Evolutionary conservation across 139 green algal species (phyloP), one percentile per base, ranked within the genome.

Genomic region (Asterochloris erici): DNA sequence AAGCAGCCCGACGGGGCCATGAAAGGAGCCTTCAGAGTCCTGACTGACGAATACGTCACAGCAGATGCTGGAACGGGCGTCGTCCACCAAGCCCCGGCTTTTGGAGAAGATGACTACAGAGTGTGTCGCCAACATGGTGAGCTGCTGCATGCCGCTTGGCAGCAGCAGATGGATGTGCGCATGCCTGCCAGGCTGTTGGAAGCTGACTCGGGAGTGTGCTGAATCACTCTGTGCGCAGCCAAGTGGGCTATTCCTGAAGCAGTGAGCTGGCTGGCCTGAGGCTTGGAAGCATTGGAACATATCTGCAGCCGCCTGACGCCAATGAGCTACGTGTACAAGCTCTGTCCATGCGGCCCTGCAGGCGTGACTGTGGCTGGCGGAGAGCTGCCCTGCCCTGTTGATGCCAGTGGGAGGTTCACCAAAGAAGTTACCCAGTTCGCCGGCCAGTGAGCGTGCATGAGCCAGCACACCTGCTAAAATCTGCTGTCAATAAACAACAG

Each of bases 21-120:
- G 28, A 82, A 79, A 19, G 73, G 84, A 0, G 91, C 91, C 0
- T 98, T 98, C 89, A 81, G 83, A 0, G 94, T 99, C 23, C 83
- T 95, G 24, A 60, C 82, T 11, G 97, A 99, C 89, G 82, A 63
- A 23, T 99, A 99, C 88, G 97, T 99, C 0, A 99, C 95, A 10
- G 89, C 93, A 68, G 96, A 99, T 88, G 95, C 87, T 78, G 97
- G 97, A 71, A 98, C 96, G 17, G 96, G 96, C 38, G 86, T 99
- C 0, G 97, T 99, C 71, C 97, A 99, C 89, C 93, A 96, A 81
- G 95, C 97, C 9, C 97, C 97, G 15, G 96, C 94, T 0, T 99
- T 99, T 90, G 97, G 97, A 70, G 97, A 99, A 89, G 97, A 99
- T 83, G 97, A 99, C 86, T 97, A 96, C 87, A 92, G 97, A 16